These are phyloP conservation scores for Pleurotus pulmonarius DNA, from an alignment of 768 basidiomycete genomes.

Conservation along the genomic window DNA sequence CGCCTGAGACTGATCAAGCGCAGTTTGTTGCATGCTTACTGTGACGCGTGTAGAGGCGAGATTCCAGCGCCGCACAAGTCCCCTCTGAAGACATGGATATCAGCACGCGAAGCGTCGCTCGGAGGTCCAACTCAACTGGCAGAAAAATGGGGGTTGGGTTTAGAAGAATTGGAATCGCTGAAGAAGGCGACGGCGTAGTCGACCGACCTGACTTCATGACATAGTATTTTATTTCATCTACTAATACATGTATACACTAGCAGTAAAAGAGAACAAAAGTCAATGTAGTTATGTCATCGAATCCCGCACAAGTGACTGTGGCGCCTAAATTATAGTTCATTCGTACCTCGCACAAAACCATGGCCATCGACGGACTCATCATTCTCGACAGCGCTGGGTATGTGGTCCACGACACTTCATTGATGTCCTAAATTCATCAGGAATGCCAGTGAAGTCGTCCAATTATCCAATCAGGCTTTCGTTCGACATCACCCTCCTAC, in stretches of 20 bases:
- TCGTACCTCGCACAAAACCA: constrained; percentile 17
- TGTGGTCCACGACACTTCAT: constrained; percentile 20
- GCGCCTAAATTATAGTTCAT: too few relatives aligned
- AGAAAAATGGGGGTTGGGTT: constrained; percentile 25
- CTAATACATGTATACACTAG: too few relatives aligned
- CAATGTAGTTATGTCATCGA: too few relatives aligned
- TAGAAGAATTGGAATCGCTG: constrained; percentile 21
- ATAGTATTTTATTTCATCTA: too few relatives aligned
- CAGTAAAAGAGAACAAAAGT: too few relatives aligned
- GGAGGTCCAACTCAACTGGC: constrained; percentile 16
- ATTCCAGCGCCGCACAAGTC: constrained; percentile 23
- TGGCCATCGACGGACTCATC: constrained; percentile 82
- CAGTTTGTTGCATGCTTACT: constrained; percentile 54
- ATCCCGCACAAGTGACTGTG: too few relatives aligned
- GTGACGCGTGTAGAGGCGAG: constrained; percentile 32
- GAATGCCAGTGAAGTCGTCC: constrained; percentile 45
- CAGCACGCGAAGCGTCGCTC: constrained; percentile 16
- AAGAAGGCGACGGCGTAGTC: neutral
- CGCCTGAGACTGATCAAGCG: neutral
- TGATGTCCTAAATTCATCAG: constrained; percentile 10
- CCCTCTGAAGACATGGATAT: constrained; percentile 24
- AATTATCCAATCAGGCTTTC: constrained; percentile 89
- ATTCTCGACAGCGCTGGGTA: constrained; percentile 74
- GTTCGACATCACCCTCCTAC: constrained; percentile 70
- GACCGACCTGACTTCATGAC: too few relatives aligned